Evolutionary conservation across 306 rosid species (phyloP), one percentile per base, ranked within the genome.

Genomic region (Acacia acuminata): DNA sequence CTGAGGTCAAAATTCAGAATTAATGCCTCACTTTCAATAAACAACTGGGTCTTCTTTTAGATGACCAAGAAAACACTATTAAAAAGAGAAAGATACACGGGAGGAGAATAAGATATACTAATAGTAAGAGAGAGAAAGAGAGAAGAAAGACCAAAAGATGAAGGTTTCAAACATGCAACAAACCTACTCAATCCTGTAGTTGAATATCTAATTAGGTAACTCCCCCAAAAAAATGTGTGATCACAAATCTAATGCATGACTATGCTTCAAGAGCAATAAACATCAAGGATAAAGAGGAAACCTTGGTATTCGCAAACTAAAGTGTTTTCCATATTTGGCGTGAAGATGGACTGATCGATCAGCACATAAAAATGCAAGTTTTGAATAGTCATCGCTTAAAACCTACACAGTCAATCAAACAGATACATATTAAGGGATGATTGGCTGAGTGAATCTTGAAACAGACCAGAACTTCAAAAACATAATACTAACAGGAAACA

Each of bases 291-390:
- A 76, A 80, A 83, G 76, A 79, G 58, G 27, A 56, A 88, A 94
- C 97, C 98, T 93, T 10, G 99, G 99, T 78, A 95, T 92, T 65
- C 99, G 93, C 93, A 95, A 71, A 78, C 74, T 92, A 84, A 90
- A 78, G 84, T 95, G 99, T 73, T 93, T 93, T 86, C 99, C 99
- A 77, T 95, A 95, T 84, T 93, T 95, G 10, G 99, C 99, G 82
- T 95, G 99, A 10, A 95, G 85, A 85, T 14, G 65, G 82, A 95
- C 82, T 51, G 93, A 89, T 44, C 99, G 99, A 81, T 95, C 94
- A 68, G 99, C 94, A 79, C 99, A 95, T 69, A 95, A 84, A 84
- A 93, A 93, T 51, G 99, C 99, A 70, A 95, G 84, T 89, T 95
- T 95, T 40, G 99, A 95, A 83, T 95, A 95, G 88, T 95, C 99